Evolutionary conservation across 495 filamentous ascomycete genomes (phyloP).

Genomic region (Neurospora sp.): DNA sequence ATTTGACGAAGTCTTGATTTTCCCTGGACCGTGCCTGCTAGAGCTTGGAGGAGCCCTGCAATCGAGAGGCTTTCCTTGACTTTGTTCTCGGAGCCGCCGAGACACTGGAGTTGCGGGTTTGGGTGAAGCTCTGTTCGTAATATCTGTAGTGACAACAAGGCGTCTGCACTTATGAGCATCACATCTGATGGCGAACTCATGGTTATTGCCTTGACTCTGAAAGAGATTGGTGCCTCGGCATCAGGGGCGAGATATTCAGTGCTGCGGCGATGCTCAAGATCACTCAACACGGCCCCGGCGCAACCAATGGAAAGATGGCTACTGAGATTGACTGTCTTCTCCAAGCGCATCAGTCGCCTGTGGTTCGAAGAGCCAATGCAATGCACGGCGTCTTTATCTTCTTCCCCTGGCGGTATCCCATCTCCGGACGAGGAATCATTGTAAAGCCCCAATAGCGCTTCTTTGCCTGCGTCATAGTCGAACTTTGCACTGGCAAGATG

Average conservation of each 20-base stretch:
- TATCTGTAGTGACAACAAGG: slow-evolving; percentile 76
- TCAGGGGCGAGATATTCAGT: slow-evolving; percentile 48
- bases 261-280: slow-evolving; percentile 61
- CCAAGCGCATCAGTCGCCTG: slow-evolving; percentile 59
- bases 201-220: slow-evolving; percentile 53
- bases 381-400: slow-evolving; percentile 33
- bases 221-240: slow-evolving; percentile 35
- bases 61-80: slow-evolving; percentile 86
- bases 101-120: slow-evolving; percentile 71
- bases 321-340: slow-evolving; percentile 66
- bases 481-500: slow-evolving; percentile 71
- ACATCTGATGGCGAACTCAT: slow-evolving; percentile 69
- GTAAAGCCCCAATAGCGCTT: slow-evolving; percentile 50
- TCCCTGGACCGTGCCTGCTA: slow-evolving; percentile 77
- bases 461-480: slow-evolving; percentile 56
- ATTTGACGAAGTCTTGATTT: slow-evolving; percentile 65
- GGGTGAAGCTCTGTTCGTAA: slow-evolving; percentile 77
- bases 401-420: slow-evolving; percentile 46
- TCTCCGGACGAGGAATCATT: slow-evolving; percentile 39
- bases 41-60: slow-evolving; percentile 68
- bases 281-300: slow-evolving; percentile 72
- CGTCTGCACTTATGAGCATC: slow-evolving; percentile 80
- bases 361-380: slow-evolving; percentile 46
- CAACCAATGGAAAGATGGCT: slow-evolving; percentile 59
- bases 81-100: slow-evolving; percentile 53